Evolutionary conservation across 2,329 filamentous ascomycete species (phyloP), one percentile per base, ranked within the genome.

Genomic region (Colletotrichum tamarilloi): DNA sequence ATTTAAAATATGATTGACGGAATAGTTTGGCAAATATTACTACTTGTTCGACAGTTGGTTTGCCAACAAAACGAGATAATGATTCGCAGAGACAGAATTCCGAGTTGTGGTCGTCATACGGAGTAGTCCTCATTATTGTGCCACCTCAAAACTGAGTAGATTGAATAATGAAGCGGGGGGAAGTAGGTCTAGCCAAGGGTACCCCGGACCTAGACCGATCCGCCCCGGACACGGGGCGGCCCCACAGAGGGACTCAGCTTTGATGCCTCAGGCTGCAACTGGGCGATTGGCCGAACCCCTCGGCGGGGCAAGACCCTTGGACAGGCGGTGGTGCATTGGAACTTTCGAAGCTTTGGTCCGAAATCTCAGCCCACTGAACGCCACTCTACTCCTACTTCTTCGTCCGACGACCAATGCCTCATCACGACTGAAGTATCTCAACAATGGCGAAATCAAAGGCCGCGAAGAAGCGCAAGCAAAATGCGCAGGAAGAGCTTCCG

Each of bases 381-480:
- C 30, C 62, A 63, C 60, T 46, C 57, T 35, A 5, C 30, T 22
- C 2, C 55, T 5, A 19, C 16, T 12, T n/a, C n/a, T 5, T 11
- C 22, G 19, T n/a, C 8, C 24, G 22, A 28, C 24, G 30, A 53
- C 16, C 14, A 26, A n/a, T 1, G 1, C 9, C 16, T 46, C 24
- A 4, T 46, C 52, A n/a, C 14, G 8, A 24, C 19, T 11, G n/a
- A 12, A 46, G 12, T 2, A 26, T 55, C 16, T 14, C 49, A 35
- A 26, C 12, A 63, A 26, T 86, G 85, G 79, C 82, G 19, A 86
- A 86, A 77, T 82, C 81, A 32, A 89, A 86, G 71, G 79, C 42
- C 19, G 42, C 83, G 3, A 82, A 84, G 30, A 85, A 88, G 77
- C 82, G 85, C 70, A 87, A 87, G 80, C 82, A 84, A 52, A 81